A percentile compares a stretch with the other conserved stretches of the same genome.
These are phyloP conservation scores for Xylaria curta DNA, from an alignment of 495 filamentous ascomycete species.

Conservation along the genomic window DNA sequence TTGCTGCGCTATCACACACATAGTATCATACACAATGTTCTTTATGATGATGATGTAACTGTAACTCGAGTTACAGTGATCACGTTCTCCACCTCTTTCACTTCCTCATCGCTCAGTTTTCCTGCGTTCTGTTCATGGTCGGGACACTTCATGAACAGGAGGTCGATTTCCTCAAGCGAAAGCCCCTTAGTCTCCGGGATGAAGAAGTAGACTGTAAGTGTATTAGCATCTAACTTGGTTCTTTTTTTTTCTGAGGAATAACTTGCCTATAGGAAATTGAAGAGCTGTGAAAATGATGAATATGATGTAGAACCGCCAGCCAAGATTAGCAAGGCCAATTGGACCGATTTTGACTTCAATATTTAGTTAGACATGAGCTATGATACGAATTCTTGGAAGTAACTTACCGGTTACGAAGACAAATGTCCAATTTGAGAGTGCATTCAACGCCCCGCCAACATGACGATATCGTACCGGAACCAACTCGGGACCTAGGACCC, in stretches of 20 bases:
- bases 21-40: neutral
- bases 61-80: neutral
- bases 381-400: neutral
- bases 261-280: neutral
- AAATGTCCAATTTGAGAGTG: conserved; percentile 4
- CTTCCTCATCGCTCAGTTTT: neutral
- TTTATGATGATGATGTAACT: neutral
- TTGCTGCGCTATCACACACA: neutral
- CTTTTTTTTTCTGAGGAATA: neutral
- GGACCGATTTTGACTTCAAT: conserved; percentile 57
- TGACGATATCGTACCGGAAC: neutral
- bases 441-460: neutral
- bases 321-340: conserved; percentile 61
- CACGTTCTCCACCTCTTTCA: neutral
- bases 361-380: neutral
- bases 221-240: neutral
- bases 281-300: conserved; percentile 62
- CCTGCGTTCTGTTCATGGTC: neutral
- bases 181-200: neutral
- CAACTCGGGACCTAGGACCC: conserved; percentile 2
- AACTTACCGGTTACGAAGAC: conserved; percentile 2
- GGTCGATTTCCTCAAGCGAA: neutral
- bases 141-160: neutral
- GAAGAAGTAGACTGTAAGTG: neutral
- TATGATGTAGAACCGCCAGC: conserved; percentile 70